Evolutionary conservation across 2,329 filamentous ascomycete genomes (phyloP), one percentile per base, ranked within the genome.

Genomic region (Paraphaeosphaeria minitans): DNA sequence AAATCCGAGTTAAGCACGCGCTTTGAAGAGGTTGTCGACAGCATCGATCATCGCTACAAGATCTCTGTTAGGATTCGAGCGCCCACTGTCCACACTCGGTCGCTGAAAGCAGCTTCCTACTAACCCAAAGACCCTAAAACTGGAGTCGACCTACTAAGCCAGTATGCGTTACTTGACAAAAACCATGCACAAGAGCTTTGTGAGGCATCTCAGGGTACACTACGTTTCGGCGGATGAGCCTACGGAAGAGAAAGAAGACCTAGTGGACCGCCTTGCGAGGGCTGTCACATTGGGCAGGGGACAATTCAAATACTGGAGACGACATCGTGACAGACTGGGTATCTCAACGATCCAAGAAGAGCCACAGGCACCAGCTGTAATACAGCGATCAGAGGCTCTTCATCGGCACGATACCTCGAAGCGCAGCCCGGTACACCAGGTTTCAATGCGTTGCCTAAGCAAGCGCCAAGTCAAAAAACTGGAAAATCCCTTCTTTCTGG

Each of bases 231-330:
- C 37, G 16, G 43, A 24, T 1, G 56, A 64, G 5, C 21, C 41
- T 1, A 43, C 61, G 5, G 52, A 47, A 16, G 62, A 67, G 5
- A 57, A 69, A 48, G 68, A 70, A 8, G 66, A 60, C 31, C 58
- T 77, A 16, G 56, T 66, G 13, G 53, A 57, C 8, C 70, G 74
- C 12, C 53, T 77, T 14, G 69, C 69, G 52, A 67, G 62, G 24
- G 66, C 68, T 1, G 67, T 77, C 19, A 77, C 75, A 0, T 65
- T 74, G 24, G 71, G 75, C 24, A 66, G 75, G 42, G 67, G 75
- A 8, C 73, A 76, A 37, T 77, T 77, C 60, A 75, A 74, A 56
- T 77, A 77, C 22, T 77, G 75, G 75, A 70, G 68, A 50, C 62
- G 73, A 7, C 31, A 53, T 50, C 19, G 74, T 39, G 74, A 77